Evolutionary conservation across 306 rosid genomes (phyloP).

Genomic region (Prunus mira): DNA sequence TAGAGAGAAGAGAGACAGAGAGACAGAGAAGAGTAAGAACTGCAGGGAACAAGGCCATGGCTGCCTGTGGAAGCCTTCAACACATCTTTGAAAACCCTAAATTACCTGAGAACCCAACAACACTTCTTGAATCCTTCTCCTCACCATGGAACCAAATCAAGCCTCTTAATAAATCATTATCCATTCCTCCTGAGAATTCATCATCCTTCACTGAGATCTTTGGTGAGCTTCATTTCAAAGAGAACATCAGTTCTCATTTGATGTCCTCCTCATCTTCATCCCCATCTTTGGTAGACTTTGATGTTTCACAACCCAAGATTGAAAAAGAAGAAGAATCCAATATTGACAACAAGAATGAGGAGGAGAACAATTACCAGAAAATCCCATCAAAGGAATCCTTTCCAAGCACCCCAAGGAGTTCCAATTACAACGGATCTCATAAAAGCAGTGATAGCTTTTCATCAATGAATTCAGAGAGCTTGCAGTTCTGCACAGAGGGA

Average conservation of each 20-base stretch:
- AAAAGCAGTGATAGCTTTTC: constrained; percentile 62
- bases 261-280: constrained; percentile 23
- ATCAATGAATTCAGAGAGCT: constrained; percentile 57
- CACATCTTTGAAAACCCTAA: constrained; percentile 64
- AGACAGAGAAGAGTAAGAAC: background rate
- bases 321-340: background rate
- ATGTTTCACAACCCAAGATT: background rate
- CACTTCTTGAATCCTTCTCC: constrained; percentile 59
- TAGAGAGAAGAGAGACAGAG: background rate
- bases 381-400: constrained; percentile 21
- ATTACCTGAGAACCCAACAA: constrained; percentile 51
- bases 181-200: background rate
- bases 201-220: constrained; percentile 73
- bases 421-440: constrained; percentile 29
- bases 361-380: constrained; percentile 7
- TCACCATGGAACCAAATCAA: constrained; percentile 55
- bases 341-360: background rate
- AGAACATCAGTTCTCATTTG: constrained; percentile 23
- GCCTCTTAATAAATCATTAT: constrained; percentile 16
- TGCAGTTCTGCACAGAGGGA: constrained; percentile 94
- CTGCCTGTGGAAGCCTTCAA: constrained; percentile 65
- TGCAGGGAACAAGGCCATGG: constrained; percentile 44
- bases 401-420: constrained; percentile 10
- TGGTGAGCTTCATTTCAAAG: constrained; percentile 81
- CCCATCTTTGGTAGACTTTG: constrained; percentile 18